Evolutionary conservation across 2,329 filamentous ascomycete genomes (phyloP), one percentile per base, ranked within the genome.

Genomic region (Aureobasidium sp.): DNA sequence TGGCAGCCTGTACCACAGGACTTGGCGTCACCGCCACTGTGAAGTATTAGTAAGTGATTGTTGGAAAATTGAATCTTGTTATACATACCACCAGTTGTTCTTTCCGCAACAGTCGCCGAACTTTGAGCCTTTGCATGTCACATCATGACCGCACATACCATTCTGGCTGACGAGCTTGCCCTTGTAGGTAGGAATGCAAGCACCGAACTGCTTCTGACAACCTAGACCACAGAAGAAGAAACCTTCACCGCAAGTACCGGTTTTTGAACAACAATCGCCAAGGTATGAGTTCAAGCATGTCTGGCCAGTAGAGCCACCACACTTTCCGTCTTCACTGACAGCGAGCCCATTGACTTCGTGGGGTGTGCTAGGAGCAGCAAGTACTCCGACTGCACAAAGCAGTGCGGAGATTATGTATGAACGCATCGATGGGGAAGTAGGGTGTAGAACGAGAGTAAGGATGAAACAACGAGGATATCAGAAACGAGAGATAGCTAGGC

Each of bases 251-350:
- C 59, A 61, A 16, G 25, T n/a, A 3, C 59, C 59, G 11, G 37
- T n/a, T 21, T 41, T 47, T 37, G 39, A 47, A 25, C 59, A 61
- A 32, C 59, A 61, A 25, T 54, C 41, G 11, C 59, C 59, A 4
- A 61, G 48, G n/a, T 45, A 61, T 29, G 59, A 61, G 37, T 53
- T 50, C 42, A 54, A 48, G 29, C 59, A 61, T 37, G 59, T 61
- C 39, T 53, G 41, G 5, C 59, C 59, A 21, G 29, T 47, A 11
- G 49, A 34, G 8, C 37, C 49, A 47, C 59, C 48, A 41, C 48
- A 61, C 36, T 49, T 50, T 36, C 59, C 59, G 7, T 61, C 49
- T 37, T 25, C 25, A 25, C 59, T 61, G n/a, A 54, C 30, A 14
- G 49, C 25, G 5, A 54, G 48, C 6, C 25, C 48, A 27, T 21